Evolutionary conservation across 31 red algal genomes (phyloP).

Genomic region (Bonnemaisonia californica): DNA sequence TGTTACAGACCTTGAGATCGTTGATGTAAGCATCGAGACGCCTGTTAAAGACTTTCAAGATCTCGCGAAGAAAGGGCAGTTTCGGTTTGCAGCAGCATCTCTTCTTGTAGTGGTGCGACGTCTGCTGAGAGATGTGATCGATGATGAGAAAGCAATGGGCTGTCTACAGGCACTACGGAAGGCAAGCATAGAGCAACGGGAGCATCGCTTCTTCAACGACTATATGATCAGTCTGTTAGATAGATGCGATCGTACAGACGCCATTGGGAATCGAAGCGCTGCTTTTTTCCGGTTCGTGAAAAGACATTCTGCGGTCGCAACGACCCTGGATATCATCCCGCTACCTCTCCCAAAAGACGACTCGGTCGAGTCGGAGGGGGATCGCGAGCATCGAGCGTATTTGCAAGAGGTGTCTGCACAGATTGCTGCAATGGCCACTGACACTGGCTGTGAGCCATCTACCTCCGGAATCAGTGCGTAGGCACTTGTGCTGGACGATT

Average conservation of each 20-base stretch:
- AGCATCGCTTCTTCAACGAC: slow-evolving; percentile 58
- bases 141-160: slow-evolving; percentile 61
- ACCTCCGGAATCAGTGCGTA: background rate
- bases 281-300: slow-evolving; percentile 50
- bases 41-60: slow-evolving; percentile 60
- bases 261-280: slow-evolving; percentile 40
- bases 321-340: slow-evolving; percentile 33
- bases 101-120: slow-evolving; percentile 53
- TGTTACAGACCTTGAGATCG: slow-evolving; percentile 31
- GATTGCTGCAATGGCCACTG: background rate
- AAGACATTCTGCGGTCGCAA: background rate
- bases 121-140: slow-evolving; percentile 47
- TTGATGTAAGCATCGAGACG: slow-evolving; percentile 51
- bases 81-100: slow-evolving; percentile 54
- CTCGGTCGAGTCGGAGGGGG: background rate
- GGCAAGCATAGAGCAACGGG: slow-evolving; percentile 30
- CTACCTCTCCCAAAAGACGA: background rate
- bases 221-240: slow-evolving; percentile 35
- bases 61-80: slow-evolving; percentile 30
- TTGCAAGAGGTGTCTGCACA: background rate
- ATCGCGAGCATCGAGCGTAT: background rate
- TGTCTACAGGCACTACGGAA: slow-evolving; percentile 48
- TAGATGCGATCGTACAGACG: slow-evolving; percentile 41
- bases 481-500: too few relatives aligned
- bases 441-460: background rate